phyloP scores from a whole-genome alignment of 257 asterid species.

The Nicotiana undulata region DNA sequence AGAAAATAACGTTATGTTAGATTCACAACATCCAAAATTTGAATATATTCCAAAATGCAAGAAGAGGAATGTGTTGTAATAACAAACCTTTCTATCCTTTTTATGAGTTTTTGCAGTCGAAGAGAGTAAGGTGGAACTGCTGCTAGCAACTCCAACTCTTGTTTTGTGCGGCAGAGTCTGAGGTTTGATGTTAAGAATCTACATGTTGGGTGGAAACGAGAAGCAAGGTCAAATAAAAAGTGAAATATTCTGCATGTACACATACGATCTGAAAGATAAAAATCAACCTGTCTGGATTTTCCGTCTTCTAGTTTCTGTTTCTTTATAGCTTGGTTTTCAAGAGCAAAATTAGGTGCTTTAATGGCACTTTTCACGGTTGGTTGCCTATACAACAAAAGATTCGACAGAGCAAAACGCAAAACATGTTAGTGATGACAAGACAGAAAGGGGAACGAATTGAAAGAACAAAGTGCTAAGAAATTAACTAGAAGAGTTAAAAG shows the following conservation, averaged over 20 bases:
- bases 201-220: background rate
- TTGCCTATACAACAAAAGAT: slow-evolving; percentile 32
- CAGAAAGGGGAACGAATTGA: too few species aligned
- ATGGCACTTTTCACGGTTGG: slow-evolving; percentile 28
- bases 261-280: background rate
- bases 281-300: slow-evolving; percentile 63
- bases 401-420: background rate
- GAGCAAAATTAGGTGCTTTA: slow-evolving; percentile 57
- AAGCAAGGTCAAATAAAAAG: background rate
- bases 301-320: slow-evolving; percentile 89
- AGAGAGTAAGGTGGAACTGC: slow-evolving; percentile 31
- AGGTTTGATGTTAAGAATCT: slow-evolving; percentile 74
- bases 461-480: too few species aligned
- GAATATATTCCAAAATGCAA: background rate
- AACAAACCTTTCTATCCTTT: slow-evolving; percentile 67
- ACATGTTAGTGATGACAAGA: background rate
- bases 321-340: slow-evolving; percentile 84
- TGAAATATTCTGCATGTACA: background rate
- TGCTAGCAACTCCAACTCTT: slow-evolving; percentile 38
- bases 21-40: background rate
- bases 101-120: slow-evolving; percentile 43
- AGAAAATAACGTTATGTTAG: background rate
- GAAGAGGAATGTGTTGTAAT: background rate
- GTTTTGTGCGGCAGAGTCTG: slow-evolving; percentile 66
- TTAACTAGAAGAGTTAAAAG: background rate